Conservation (phyloP, 2,329 filamentous ascomycete genomes). For the Knufia fluminis region DNA sequence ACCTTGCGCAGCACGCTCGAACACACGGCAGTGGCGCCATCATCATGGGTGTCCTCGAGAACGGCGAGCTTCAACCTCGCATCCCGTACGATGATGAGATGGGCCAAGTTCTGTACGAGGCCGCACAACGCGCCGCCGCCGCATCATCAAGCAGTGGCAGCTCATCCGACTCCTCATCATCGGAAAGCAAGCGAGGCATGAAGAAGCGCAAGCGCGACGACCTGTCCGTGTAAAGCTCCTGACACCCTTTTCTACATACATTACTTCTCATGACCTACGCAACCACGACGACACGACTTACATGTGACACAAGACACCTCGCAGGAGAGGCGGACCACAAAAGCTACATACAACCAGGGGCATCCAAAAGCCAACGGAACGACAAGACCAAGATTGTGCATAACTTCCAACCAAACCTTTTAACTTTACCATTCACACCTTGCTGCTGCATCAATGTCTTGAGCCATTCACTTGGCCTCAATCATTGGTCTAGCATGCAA, state of each 20-base stretch:
- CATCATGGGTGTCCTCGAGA: slow-evolving; percentile 78
- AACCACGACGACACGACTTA: slow-evolving; percentile 14
- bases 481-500: background rate
- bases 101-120: slow-evolving; percentile 73
- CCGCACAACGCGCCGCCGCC: slow-evolving; percentile 63
- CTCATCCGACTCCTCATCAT: slow-evolving; percentile 25
- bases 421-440: slow-evolving; percentile 3
- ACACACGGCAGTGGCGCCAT: slow-evolving; percentile 87
- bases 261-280: slow-evolving; percentile 8
- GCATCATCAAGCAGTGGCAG: slow-evolving; percentile 40
- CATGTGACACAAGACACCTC: slow-evolving; percentile 19
- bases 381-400: background rate
- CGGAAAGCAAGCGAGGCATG: slow-evolving; percentile 45
- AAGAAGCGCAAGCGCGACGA: slow-evolving; percentile 71
- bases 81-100: slow-evolving; percentile 52
- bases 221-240: slow-evolving; percentile 25
- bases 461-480: background rate
- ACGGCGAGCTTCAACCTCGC: slow-evolving; percentile 46
- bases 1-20: slow-evolving; percentile 88
- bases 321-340: slow-evolving; percentile 1
- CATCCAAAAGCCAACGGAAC: slow-evolving; percentile 6
- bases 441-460: background rate
- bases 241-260: background rate
- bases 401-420: slow-evolving; percentile 3
- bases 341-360: slow-evolving; percentile 6